Conservation (phyloP, 805 yeast species). For the Spathaspora gorwiae region DNA sequence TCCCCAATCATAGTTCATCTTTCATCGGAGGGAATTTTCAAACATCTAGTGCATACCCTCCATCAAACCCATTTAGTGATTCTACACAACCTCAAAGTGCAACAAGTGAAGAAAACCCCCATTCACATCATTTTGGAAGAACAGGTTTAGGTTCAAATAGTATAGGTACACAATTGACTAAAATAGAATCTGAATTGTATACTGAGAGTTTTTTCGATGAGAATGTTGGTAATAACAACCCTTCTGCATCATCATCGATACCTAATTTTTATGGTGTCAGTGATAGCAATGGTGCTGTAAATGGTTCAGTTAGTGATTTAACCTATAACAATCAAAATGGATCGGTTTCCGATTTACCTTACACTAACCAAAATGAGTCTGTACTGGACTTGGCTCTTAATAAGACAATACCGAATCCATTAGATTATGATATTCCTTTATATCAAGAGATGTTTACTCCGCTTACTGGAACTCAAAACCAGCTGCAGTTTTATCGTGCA, state of each 20-base stretch:
- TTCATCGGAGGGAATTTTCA: slow-evolving; percentile 7
- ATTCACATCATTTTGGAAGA: slow-evolving; percentile 9
- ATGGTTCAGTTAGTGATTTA: not conserved
- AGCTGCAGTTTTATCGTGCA: not conserved
- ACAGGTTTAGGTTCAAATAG: slow-evolving; percentile 9
- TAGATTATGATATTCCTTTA: slow-evolving; percentile 6
- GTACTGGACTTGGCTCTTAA: slow-evolving; percentile 2
- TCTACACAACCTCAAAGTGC: not conserved
- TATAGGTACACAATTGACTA: slow-evolving; percentile 8
- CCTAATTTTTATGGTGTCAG: slow-evolving; percentile 7
- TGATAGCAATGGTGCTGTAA: not conserved
- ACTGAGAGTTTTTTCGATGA: slow-evolving; percentile 7
- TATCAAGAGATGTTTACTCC: slow-evolving; percentile 8
- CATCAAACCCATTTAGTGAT: slow-evolving; percentile 7
- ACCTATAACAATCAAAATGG: not conserved
- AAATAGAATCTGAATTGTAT: slow-evolving; percentile 9
- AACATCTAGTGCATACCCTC: slow-evolving; percentile 12
- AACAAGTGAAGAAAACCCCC: slow-evolving; percentile 3
- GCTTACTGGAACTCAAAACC: not conserved
- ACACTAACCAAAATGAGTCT: slow-evolving; percentile 1
- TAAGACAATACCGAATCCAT: slow-evolving; percentile 1
- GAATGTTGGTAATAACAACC: not conserved
- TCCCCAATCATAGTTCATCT: slow-evolving; percentile 1
- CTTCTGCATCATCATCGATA: slow-evolving; percentile 8
- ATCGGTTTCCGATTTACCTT: slow-evolving; percentile 1